Evolutionary conservation across 257 asterid species (phyloP).

Genomic region (Rhazya stricta): DNA sequence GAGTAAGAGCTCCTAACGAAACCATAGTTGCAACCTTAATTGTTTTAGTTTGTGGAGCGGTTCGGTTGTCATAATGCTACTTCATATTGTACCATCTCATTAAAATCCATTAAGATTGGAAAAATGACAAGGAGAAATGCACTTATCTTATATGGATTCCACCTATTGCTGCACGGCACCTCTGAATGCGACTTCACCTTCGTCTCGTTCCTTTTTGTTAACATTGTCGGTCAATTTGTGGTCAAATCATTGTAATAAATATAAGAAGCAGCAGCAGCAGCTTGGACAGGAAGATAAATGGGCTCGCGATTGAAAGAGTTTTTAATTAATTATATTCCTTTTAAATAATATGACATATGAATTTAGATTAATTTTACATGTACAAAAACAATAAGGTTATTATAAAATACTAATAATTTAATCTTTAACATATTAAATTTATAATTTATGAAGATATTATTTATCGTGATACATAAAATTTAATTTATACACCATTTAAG

Average conservation of each 20-base stretch:
- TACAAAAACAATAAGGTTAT: no score
- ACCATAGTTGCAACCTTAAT: neutral
- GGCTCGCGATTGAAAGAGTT: no score
- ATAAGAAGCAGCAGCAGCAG: no score
- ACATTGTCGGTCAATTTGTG: neutral
- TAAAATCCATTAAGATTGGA: neutral
- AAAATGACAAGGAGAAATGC: neutral
- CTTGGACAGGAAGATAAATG: no score
- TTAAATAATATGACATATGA: no score
- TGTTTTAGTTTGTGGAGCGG: neutral
- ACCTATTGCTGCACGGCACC: neutral
- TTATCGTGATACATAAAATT: no score
- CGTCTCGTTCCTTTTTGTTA: neutral
- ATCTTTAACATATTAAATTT: no score
- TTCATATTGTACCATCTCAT: neutral
- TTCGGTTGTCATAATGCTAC: neutral
- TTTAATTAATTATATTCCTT: no score
- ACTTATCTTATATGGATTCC: neutral
- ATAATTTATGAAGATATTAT: no score
- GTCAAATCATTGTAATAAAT: neutral
- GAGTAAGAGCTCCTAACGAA: neutral
- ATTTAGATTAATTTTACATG: no score
- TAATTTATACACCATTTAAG: no score
- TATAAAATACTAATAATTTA: no score
- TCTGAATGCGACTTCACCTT: conserved; percentile 5